Evolutionary conservation across 2,329 filamentous ascomycete genomes (phyloP), one percentile per base, ranked within the genome.

Genomic region (Dactylonectria estremocensis): DNA sequence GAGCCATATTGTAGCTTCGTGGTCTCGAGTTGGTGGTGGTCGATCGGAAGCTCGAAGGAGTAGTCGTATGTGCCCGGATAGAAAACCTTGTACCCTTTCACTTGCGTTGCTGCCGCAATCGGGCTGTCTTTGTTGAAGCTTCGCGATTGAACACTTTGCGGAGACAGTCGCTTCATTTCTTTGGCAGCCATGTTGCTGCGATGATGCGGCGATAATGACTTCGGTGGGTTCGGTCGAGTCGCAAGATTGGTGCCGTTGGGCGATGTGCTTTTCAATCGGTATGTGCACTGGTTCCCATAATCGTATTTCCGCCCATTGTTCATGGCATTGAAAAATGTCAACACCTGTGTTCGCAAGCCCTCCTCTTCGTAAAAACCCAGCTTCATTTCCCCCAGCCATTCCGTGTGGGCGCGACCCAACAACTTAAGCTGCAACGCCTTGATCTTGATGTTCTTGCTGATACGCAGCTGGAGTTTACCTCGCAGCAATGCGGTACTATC

Each of bases 311-410:
- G n/a, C n/a, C n/a, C n/a, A n/a, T n/a, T n/a, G n/a, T 90, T 88
- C 77, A 88, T 84, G 55, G 93, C 92, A 76, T 98, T 97, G 85
- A 98, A 99, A 78, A 98, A 98, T 0, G 92, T 95, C 82, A 94
- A 91, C 18, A 91, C 95, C 77, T 98, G 95, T 46, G 93, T 95
- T 80, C 97, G 92, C 67, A 98, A 87, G 3, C 91, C 93, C 73
- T 96, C 93, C 69, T 94, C 93, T 77, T 98, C 95, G 75, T 90
- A 92, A 60, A 94, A 90, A 45, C 97, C 93, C 1, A 92, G 88
- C 80, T 97, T 97, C 64, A 92, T 96, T 57, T 95, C 94, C 83
- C 98, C 96, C 16, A 96, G 95, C 96, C 96, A 99, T 77, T 97
- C 95, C 1, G 96, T 98, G 70, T 92, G 89, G 3, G 95, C 94